These are phyloP conservation scores for Cladosporium colombiae DNA, from an alignment of 2,329 filamentous ascomycete species.

Conservation along the genomic window DNA sequence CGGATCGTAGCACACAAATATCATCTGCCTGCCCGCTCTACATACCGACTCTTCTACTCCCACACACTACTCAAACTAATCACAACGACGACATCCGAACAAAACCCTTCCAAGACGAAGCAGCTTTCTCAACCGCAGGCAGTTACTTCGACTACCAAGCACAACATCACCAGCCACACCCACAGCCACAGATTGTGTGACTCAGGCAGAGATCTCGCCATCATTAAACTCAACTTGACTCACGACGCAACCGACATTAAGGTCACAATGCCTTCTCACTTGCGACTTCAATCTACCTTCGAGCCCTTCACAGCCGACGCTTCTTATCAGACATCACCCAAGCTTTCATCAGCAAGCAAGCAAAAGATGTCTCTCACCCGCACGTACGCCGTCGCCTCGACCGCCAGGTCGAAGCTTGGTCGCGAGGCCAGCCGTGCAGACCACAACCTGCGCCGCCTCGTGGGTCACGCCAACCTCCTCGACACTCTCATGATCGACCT, in stretches of 20 bases:
- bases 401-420: conserved; percentile 93
- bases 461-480: conserved; percentile 97
- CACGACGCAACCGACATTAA: conserved; percentile 23
- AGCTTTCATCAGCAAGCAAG: conserved; percentile 52
- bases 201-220: conserved; percentile 25
- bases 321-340: conserved; percentile 43
- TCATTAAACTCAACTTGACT: conserved; percentile 25
- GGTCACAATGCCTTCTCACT: conserved; percentile 50
- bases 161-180: conserved; percentile 18
- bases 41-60: background rate
- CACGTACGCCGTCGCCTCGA: conserved; percentile 97
- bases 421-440: conserved; percentile 85
- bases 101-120: background rate
- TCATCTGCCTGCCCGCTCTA: conserved; percentile 13
- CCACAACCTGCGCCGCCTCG: conserved; percentile 91
- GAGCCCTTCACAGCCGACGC: conserved; percentile 49
- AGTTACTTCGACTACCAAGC: conserved; percentile 4
- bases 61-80: conserved; percentile 6
- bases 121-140: conserved; percentile 5
- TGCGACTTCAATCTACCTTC: conserved; percentile 49
- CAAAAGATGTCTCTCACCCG: conserved; percentile 97
- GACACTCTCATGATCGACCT: conserved; percentile 91
- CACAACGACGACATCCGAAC: background rate
- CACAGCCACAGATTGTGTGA: conserved; percentile 22
- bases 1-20: conserved; percentile 14